A percentile compares a stretch with the other conserved stretches of the same genome.
Conservation (phyloP, 495 filamentous ascomycete genomes). For the Evansstolkia leycettana region DNA sequence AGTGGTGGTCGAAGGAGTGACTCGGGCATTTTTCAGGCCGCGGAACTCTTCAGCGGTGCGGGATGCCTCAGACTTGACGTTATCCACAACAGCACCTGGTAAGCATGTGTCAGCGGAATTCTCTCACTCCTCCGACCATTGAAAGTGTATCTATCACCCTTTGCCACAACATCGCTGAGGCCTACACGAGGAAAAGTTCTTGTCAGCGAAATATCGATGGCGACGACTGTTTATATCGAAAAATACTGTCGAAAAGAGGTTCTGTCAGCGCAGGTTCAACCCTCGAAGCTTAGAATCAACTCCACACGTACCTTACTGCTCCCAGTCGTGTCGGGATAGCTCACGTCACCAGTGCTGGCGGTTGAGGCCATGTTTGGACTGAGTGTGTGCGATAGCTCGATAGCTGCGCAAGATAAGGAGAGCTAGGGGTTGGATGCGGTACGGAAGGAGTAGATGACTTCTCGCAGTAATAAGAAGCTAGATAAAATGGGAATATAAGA, state of each 20-base stretch:
- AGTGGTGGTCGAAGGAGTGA: slow-evolving; percentile 53
- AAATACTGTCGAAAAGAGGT: not conserved
- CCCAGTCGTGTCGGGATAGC: slow-evolving; percentile 28
- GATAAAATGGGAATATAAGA: too few relatives aligned
- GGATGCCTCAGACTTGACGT: slow-evolving; percentile 57
- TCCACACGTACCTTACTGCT: slow-evolving; percentile 30
- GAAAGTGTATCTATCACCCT: slow-evolving; percentile 15
- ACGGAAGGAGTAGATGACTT: slow-evolving; percentile 1
- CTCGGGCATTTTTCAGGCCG: slow-evolving; percentile 60
- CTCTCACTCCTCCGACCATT: not conserved
- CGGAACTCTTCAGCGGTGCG: slow-evolving; percentile 64
- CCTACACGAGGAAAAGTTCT: not conserved
- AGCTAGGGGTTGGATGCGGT: slow-evolving; percentile 12
- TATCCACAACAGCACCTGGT: slow-evolving; percentile 64
- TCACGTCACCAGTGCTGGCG: slow-evolving; percentile 26
- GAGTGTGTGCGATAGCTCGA: not conserved
- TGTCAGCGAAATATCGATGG: not conserved
- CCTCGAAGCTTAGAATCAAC: not conserved
- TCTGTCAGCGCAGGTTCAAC: slow-evolving; percentile 5
- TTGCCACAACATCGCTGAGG: slow-evolving; percentile 5
- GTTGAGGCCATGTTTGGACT: slow-evolving; percentile 8
- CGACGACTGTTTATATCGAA: not conserved
- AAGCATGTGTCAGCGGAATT: not conserved
- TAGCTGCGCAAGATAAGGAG: not conserved
- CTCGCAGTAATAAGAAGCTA: too few relatives aligned